Evolutionary conservation across 306 rosid genomes (phyloP), one percentile per base, ranked within the genome.

Genomic region (Rosa lucieae): DNA sequence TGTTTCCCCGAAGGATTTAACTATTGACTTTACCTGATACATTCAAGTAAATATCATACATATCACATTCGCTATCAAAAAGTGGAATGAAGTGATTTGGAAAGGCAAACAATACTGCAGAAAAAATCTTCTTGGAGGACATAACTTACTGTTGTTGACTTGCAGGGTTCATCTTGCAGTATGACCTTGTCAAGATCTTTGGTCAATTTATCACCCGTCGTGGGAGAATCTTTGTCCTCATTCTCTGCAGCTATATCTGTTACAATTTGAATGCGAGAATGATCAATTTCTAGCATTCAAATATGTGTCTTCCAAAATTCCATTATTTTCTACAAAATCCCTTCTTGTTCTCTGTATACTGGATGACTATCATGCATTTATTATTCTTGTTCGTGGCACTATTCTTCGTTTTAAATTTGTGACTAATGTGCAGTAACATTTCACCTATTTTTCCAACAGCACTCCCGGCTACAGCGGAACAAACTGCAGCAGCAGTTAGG

Each of bases 91-190:
- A 55, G 68, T 62, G 67, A 56, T 9, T 21, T 58, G 32, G 4
- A 58, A 29, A 4, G 18, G 17, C 17, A 61, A 61, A 10, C 15
- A 10, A 61, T 23, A 26, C 67, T 26, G 67, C 20, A 62, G 10
- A 62, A 13, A 51, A 14, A 62, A 29, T 26, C 68, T 40, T 74
- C 21, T 21, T 73, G 39, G 49, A 3, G 18, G 40, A 58, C n/a
- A 21, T 40, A 56, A 80, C 92, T 83, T 89, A 94, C 98, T 73
- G 93, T 89, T 47, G 97, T 89, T 76, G 97, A 92, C 86, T 89
- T 94, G 92, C 89, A 94, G 67, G 97, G 93, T 76, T 94, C 98
- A 86, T 94, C 94, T 77, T 83, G 87, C 66, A 92, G 90, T 70
- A 89, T 46, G 71, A 91, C 89, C 74, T 83, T 92, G 90, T 92